These are phyloP conservation scores for Cladosporium sp. DNA, from an alignment of 2,329 filamentous ascomycete genomes.

Conservation along the genomic window DNA sequence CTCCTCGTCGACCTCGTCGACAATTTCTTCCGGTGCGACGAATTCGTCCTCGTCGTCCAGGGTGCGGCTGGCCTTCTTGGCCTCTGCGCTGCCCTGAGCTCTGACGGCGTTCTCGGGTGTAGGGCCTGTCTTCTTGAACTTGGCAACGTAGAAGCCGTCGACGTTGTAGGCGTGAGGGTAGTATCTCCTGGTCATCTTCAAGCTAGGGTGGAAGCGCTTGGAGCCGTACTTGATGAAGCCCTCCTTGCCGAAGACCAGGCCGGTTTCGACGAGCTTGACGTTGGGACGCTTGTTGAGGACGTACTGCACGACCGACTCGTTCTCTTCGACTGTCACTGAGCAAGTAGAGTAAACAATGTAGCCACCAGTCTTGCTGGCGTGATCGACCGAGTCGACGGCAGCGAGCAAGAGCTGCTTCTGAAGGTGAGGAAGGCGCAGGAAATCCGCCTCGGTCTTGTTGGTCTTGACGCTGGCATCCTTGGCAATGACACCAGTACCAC, in stretches of 20 bases:
- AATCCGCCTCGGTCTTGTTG: constrained; percentile 95
- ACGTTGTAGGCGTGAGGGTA: constrained; percentile 94
- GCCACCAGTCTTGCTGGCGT: constrained; percentile 86
- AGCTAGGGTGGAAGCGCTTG: constrained; percentile 83
- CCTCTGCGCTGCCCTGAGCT: constrained; percentile 38
- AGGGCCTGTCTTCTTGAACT: constrained; percentile 89
- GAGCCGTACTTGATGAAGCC: constrained; percentile 89
- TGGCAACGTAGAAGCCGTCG: constrained; percentile 97
- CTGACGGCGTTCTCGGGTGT: constrained; percentile 62
- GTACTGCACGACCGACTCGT: constrained; percentile 92
- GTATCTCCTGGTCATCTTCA: constrained; percentile 81
- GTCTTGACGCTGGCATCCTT: constrained; percentile 98
- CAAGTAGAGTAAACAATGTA: constrained; percentile 98
- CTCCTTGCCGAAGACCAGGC: constrained; percentile 71
- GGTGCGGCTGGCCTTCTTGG: constrained; percentile 34
- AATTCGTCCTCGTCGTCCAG: constrained; percentile 58
- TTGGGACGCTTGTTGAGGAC: constrained; percentile 72
- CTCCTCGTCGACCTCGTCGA: constrained; percentile 52
- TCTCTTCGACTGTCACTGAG: constrained; percentile 90
- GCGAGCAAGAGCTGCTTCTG: constrained; percentile 93
- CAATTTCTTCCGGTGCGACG: constrained; percentile 34
- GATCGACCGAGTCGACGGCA: constrained; percentile 93
- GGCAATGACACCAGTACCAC: constrained; percentile 93
- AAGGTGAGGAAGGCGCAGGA: constrained; percentile 86
- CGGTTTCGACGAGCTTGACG: constrained; percentile 20